Evolutionary conservation across 306 rosid genomes (phyloP), one percentile per base, ranked within the genome.

Genomic region (Ceratonia siliqua): DNA sequence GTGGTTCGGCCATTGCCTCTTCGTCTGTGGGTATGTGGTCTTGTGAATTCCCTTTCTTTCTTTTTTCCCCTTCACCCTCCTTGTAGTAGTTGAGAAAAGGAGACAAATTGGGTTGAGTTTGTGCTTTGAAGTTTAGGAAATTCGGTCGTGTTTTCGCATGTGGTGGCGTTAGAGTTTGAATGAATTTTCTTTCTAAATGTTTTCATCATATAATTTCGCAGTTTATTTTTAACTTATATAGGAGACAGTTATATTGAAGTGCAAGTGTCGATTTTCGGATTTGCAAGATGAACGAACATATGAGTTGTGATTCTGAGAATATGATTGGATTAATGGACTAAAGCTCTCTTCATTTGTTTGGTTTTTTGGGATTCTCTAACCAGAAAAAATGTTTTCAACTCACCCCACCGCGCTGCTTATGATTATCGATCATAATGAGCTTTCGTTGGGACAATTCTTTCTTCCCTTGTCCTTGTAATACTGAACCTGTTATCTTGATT

Each of bases 1-100:
- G 96, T 72, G 98, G 98, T 18, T 90, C 95, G 24, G 98, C 98
- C 39, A 93, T 90, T 76, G 98, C 98, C 5, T 93, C 98, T 52
- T 90, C 96, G 14, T 93, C 98, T 0, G 90, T 92, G 43, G 98
- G 98, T 93, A 39, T 13, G 91, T 69, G 56, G 8, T 73, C 9
- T 25, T 63, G n/a, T 28, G 53, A 32, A 18, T 18, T 32, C 21
- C 15, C 35, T 8, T 22, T 53, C 20, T 18, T 32, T 15, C 15
- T 33, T 8, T 22, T 53, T 27, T 64, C 6, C 32, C 59, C 3
- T 50, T 49, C 7, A 6, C n/a, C 8, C 20, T 27, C 17, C 36
- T 32, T 13, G 28, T 49, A 35, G 71, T 24, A 21, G 8, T 25
- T 58, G 20, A n/a, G 35, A 12, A 43, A 22, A 52, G 53, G 15